phyloP scores from a whole-genome alignment of 164 flowering plant species.

The Akebia trifoliata region DNA sequence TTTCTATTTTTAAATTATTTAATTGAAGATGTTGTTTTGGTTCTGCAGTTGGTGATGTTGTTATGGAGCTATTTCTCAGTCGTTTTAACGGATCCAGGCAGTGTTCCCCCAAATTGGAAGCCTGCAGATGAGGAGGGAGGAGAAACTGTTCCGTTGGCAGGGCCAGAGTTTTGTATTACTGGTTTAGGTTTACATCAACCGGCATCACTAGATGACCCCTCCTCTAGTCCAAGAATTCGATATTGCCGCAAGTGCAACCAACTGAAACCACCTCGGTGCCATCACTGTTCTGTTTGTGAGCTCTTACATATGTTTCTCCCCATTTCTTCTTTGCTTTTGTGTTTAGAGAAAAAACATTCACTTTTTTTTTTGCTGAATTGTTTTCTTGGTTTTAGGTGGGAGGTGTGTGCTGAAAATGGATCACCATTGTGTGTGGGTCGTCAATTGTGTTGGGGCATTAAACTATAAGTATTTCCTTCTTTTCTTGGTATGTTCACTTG shows the following conservation, averaged over 20 bases:
- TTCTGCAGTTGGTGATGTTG: slow-evolving; percentile 78
- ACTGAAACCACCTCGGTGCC: slow-evolving; percentile 94
- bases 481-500: slow-evolving; percentile 61
- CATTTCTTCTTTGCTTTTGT: background rate
- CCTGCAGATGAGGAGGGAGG: slow-evolving; percentile 84
- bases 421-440: slow-evolving; percentile 99
- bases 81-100: slow-evolving; percentile 88
- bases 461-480: slow-evolving; percentile 95
- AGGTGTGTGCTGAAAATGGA: slow-evolving; percentile 97
- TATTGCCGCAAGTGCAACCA: slow-evolving; percentile 89
- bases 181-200: slow-evolving; percentile 11
- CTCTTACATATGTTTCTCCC: slow-evolving; percentile 4
- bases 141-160: slow-evolving; percentile 58
- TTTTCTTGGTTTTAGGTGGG: slow-evolving; percentile 55
- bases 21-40: background rate
- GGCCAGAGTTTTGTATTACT: slow-evolving; percentile 33
- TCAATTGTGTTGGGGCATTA: slow-evolving; percentile 96
- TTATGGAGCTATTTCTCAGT: slow-evolving; percentile 95
- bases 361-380: background rate
- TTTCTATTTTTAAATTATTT: no score
- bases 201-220: slow-evolving; percentile 27
- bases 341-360: background rate
- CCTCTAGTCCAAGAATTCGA: slow-evolving; percentile 43
- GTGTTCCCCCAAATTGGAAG: slow-evolving; percentile 88
- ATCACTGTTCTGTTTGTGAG: slow-evolving; percentile 99